phyloP scores from a whole-genome alignment of 2,329 filamentous ascomycete species.

The Calonectria ilicicola region DNA sequence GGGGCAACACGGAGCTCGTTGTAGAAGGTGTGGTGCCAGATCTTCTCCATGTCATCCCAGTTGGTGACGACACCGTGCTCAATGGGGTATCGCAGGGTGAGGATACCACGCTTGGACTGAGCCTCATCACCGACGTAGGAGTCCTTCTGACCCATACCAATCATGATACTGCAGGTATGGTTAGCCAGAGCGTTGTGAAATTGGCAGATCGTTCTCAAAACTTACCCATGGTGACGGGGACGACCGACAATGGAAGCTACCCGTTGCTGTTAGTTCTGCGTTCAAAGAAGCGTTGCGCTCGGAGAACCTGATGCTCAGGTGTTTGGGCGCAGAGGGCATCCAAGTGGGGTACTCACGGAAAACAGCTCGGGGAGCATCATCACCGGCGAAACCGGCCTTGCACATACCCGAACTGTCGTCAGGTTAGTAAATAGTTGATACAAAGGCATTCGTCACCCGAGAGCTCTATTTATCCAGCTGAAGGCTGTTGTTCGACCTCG shows the following conservation, averaged over 20 bases:
- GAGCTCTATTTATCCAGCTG: not conserved
- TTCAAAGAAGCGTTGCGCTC: slow-evolving; percentile 24
- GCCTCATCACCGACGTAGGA: slow-evolving; percentile 99
- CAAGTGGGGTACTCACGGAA: slow-evolving; percentile 86
- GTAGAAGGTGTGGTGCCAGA: slow-evolving; percentile 99
- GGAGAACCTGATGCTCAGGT: slow-evolving; percentile 28
- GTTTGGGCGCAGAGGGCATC: slow-evolving; percentile 30
- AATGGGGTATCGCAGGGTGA: slow-evolving; percentile 99
- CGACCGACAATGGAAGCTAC: slow-evolving; percentile 98
- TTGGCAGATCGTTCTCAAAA: slow-evolving; percentile 42
- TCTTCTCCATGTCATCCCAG: slow-evolving; percentile 99
- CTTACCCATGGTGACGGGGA: slow-evolving; percentile 99
- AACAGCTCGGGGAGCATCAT: slow-evolving; percentile 99
- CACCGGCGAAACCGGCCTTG: slow-evolving; percentile 99
- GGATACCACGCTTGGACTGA: slow-evolving; percentile 99
- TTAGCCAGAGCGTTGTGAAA: slow-evolving; percentile 29
- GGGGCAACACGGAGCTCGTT: slow-evolving; percentile 99
- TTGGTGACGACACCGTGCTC: slow-evolving; percentile 99
- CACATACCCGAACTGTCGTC: slow-evolving; percentile 96
- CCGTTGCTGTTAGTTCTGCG: slow-evolving; percentile 50
- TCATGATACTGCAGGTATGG: slow-evolving; percentile 87
- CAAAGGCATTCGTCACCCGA: not conserved
- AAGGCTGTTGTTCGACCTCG: slow-evolving; percentile 33
- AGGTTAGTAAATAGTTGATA: slow-evolving; percentile 51
- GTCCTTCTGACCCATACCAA: slow-evolving; percentile 99